A percentile compares a stretch with the other conserved stretches of the same genome.
phyloP scores from a whole-genome alignment of 192 early-diverging fungal genomes.

The Martensiomyces pterosporus region DNA sequence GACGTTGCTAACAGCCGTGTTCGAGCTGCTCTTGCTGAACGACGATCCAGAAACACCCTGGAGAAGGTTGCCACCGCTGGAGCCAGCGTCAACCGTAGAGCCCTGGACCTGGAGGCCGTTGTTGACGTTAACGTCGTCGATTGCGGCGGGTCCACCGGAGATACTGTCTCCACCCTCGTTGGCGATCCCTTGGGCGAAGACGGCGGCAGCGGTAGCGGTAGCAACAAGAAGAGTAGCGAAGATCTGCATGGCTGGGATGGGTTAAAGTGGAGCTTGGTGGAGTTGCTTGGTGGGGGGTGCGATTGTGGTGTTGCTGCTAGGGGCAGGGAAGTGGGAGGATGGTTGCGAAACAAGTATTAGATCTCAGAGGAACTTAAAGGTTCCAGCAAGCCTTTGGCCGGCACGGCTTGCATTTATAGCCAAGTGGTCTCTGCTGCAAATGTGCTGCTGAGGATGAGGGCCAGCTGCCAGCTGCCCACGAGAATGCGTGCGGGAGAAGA shows the following conservation, averaged over 20 bases:
- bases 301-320: constrained; percentile 10
- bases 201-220: constrained; percentile 20
- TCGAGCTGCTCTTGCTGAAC: constrained; percentile 21
- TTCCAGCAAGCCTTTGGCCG: constrained; percentile 3
- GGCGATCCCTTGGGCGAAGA: constrained; percentile 29
- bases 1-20: constrained; percentile 30
- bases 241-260: constrained; percentile 28
- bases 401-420: too few relatives aligned
- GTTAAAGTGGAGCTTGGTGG: neutral
- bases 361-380: constrained; percentile 32
- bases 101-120: constrained; percentile 29
- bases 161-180: constrained; percentile 16
- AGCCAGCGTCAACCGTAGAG: constrained; percentile 23
- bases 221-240: constrained; percentile 19
- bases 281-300: neutral
- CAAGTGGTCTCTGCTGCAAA: too few relatives aligned
- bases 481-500: too few relatives aligned
- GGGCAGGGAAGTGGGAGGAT: constrained; percentile 1
- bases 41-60: constrained; percentile 13
- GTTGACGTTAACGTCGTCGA: constrained; percentile 40
- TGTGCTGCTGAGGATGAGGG: too few relatives aligned
- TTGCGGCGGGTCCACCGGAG: constrained; percentile 19
- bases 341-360: constrained; percentile 29
- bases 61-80: constrained; percentile 30
- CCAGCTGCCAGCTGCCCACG: too few relatives aligned